Conservation (phyloP, 768 basidiomycete genomes). For the Xerocomellus intermedius region DNA sequence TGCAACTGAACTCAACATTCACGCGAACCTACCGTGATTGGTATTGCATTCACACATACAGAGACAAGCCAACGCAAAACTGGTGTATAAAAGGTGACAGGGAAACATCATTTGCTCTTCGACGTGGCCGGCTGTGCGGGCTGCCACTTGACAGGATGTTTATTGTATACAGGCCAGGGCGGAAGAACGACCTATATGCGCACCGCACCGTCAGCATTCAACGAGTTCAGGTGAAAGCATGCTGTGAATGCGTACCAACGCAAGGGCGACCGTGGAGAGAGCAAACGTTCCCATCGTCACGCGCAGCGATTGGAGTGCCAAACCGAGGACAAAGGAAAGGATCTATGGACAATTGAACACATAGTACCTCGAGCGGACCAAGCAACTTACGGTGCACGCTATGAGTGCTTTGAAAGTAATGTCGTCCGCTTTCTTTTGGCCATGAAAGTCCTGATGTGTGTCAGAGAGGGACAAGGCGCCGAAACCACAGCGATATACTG, state of each 20-base stretch:
- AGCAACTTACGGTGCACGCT: slow-evolving; percentile 22
- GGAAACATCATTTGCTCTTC: slow-evolving; percentile 20
- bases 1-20: neutral
- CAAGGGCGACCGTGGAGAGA: slow-evolving; percentile 19
- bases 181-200: slow-evolving; percentile 54
- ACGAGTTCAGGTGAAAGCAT: too few species aligned
- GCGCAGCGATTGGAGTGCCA: slow-evolving; percentile 27
- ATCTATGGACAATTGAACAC: slow-evolving; percentile 14
- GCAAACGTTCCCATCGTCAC: slow-evolving; percentile 26
- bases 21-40: too few species aligned
- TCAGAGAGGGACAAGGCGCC: neutral
- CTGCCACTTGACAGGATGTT: slow-evolving; percentile 24
- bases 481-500: neutral
- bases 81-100: neutral
- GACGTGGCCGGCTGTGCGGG: slow-evolving; percentile 19
- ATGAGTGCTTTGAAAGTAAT: slow-evolving; percentile 25
- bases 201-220: neutral
- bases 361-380: neutral
- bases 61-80: neutral
- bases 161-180: slow-evolving; percentile 56
- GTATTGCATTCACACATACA: neutral
- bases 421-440: slow-evolving; percentile 27
- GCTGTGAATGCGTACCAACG: slow-evolving; percentile 16
- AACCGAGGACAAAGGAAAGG: slow-evolving; percentile 31
- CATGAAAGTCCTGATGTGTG: slow-evolving; percentile 29